A percentile compares a stretch with the other conserved stretches of the same genome.
Evolutionary conservation across 108 stramenopile genomes (phyloP).

Genomic region (Bacterosira constricta): DNA sequence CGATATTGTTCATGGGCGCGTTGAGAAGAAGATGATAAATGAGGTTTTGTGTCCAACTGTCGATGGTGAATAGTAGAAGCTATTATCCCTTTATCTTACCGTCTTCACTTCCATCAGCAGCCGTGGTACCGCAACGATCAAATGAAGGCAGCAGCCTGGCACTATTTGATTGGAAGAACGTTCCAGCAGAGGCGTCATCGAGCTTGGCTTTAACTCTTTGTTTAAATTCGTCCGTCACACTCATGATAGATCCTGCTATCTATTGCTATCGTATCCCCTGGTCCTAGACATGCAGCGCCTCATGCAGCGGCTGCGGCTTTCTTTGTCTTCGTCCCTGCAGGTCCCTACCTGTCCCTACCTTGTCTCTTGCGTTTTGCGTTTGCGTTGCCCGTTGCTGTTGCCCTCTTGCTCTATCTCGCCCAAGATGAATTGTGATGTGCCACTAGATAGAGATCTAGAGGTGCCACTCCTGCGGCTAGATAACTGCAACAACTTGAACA

Average conservation of each 20-base stretch:
- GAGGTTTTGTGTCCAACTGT: background rate
- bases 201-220: slow-evolving; percentile 11
- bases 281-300: no score
- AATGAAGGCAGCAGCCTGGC: slow-evolving; percentile 41
- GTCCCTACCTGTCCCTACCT: background rate
- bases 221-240: slow-evolving; percentile 12
- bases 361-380: no score
- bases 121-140: slow-evolving; percentile 21
- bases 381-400: no score
- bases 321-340: no score
- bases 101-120: slow-evolving; percentile 5
- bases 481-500: no score
- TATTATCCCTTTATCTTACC: background rate
- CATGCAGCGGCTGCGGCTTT: no score
- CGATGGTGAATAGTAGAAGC: background rate
- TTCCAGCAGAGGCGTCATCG: slow-evolving; percentile 12
- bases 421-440: no score
- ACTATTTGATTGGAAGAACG: slow-evolving; percentile 29
- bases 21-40: background rate
- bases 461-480: no score
- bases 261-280: no score
- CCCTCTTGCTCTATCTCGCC: no score
- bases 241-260: no score
- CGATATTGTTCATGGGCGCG: background rate
- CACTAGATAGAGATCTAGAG: no score